Evolutionary conservation across 208 protist species (phyloP).

Genomic region (Trichomonas tenax): DNA sequence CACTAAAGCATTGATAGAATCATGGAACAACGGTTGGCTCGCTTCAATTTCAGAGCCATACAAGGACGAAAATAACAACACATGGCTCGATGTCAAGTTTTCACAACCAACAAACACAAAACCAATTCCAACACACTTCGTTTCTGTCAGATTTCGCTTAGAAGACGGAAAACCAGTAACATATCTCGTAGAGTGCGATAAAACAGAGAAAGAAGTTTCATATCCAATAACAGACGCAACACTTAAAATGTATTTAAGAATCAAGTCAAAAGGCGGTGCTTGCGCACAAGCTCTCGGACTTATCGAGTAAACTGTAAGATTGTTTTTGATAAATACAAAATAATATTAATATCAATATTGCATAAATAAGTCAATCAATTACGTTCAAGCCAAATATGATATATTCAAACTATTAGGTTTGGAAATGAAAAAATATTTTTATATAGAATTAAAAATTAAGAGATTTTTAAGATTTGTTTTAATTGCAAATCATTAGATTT

Average conservation of each 20-base stretch:
- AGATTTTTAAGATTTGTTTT: too few relatives aligned
- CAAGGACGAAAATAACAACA: neutral
- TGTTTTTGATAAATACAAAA: neutral
- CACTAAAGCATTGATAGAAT: neutral
- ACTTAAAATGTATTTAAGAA: constrained; percentile 1
- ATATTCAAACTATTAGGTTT: too few relatives aligned
- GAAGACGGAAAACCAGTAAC: neutral
- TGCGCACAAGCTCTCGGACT: neutral
- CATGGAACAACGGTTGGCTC: neutral
- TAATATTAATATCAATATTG: neutral
- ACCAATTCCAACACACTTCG: constrained; percentile 11
- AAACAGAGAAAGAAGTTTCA: neutral
- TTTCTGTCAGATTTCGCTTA: neutral
- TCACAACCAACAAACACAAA: constrained; percentile 10
- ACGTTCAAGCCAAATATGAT: too few relatives aligned
- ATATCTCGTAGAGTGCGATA: constrained; percentile 3
- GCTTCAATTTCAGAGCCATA: constrained; percentile 5
- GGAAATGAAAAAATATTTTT: too few relatives aligned
- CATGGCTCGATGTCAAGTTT: neutral
- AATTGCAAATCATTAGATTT: too few relatives aligned
- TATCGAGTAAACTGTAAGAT: neutral
- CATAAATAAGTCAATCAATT: too few relatives aligned
- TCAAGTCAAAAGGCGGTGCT: neutral
- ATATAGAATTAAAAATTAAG: too few relatives aligned
- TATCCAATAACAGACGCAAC: neutral